A percentile compares a stretch with the other conserved stretches of the same genome.
These are phyloP conservation scores for Solanum ossicruentum DNA, from an alignment of 257 asterid genomes.

Conservation along the genomic window DNA sequence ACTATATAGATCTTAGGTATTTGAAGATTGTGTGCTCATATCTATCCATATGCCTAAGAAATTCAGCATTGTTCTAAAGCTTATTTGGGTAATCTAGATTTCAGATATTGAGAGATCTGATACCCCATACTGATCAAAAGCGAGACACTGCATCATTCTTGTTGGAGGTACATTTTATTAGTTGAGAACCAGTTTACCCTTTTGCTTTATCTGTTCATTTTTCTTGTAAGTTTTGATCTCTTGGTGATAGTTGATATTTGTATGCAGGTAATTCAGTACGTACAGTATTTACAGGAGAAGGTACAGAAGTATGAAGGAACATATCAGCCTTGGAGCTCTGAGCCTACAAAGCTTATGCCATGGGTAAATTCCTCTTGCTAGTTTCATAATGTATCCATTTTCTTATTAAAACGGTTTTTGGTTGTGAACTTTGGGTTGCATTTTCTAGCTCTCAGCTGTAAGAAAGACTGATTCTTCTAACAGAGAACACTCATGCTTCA, in stretches of 20 bases:
- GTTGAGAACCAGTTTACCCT: not conserved
- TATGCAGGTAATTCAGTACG: conserved; percentile 78
- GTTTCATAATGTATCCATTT: not conserved
- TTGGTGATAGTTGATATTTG: conserved; percentile 7
- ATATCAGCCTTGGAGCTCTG: conserved; percentile 73
- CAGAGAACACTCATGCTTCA: not conserved
- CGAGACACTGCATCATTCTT: conserved; percentile 89
- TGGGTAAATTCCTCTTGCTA: conserved; percentile 48
- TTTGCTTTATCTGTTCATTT: not conserved
- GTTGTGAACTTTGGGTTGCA: not conserved
- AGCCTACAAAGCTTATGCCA: conserved; percentile 88
- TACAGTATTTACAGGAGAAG: conserved; percentile 71
- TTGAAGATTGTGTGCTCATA: not conserved
- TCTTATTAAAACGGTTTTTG: not conserved
- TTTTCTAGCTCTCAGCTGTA: not conserved
- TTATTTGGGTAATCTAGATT: conserved; percentile 29
- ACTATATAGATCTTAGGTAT: not conserved
- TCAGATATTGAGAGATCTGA: conserved; percentile 78
- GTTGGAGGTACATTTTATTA: conserved; percentile 44
- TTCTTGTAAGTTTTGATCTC: not conserved
- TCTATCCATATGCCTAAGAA: not conserved
- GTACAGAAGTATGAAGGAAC: conserved; percentile 73
- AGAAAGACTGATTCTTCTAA: not conserved
- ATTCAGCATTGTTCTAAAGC: not conserved
- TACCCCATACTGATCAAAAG: conserved; percentile 80